Base-by-base conservation (phyloP, 495 filamentous ascomycete species). In the Penicillium herquei region DNA sequence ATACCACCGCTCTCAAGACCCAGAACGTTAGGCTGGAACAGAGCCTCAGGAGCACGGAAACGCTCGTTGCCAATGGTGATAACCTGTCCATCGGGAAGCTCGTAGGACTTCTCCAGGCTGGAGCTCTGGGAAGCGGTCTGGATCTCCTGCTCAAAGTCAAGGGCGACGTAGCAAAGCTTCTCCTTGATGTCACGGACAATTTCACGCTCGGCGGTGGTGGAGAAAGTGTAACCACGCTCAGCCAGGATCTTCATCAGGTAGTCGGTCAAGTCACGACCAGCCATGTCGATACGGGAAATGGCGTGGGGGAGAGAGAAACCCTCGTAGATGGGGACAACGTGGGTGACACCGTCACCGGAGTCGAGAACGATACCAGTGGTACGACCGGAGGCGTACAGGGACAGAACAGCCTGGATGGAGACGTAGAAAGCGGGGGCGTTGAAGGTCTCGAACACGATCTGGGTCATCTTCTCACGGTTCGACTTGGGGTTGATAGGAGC, bases 401-500 rank as follows among this genome's bases (percentile, higher is more conserved):
- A 98, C 62, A 98, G 84, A 63, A 98, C 95, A 74, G 94, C 94
- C 87, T 98, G 94, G 82, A 98, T 98, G 70, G 94, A 98, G 81
- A 96, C 94, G 84, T 97, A 98, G 86, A 98, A 97, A 65, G 94
- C 94, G 65, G 94, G 94, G 68, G 95, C 95, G 82, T 98, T 98
- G 87, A 98, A 98, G 67, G 94, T 98, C 85, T 98, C 94, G 87
- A 98, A 98, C 74, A 98, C 95, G 65, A 98, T 98, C 81, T 98
- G 95, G 58, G 94, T 98, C 90, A 98, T 97, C 86, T 96, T 98
- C 85, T 98, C 95, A 84, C 95, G 89, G 83, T 98, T 98, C 81
- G 91, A 96, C 86, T 97, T 97, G 78, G 94, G 94, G 86, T 98
- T 98, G 85, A 98, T 95, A 60, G 94, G 95, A 68, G 94, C 94